phyloP scores from a whole-genome alignment of 192 early-diverging fungal genomes.

The Mortierella antarctica region DNA sequence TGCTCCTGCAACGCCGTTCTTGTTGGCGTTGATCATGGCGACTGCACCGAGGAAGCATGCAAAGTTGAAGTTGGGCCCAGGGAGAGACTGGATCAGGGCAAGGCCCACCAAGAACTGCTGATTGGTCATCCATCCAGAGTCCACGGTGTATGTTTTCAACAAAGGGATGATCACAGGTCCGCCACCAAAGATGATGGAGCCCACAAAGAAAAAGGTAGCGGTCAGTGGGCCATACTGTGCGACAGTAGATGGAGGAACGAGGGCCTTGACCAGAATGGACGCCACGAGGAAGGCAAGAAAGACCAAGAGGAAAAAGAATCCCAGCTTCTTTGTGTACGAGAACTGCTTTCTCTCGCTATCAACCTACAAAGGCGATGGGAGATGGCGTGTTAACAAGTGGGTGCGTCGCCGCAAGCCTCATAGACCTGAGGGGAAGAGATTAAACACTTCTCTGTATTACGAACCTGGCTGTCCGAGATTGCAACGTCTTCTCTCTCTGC shows the following conservation, averaged over 20 bases:
- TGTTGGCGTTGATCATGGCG: constrained; percentile 51
- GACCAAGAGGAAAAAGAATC: constrained; percentile 54
- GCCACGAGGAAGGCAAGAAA: constrained; percentile 63
- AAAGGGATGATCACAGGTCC: constrained; percentile 74
- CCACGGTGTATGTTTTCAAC: constrained; percentile 63
- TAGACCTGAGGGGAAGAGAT: too few species aligned
- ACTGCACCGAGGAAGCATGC: constrained; percentile 72
- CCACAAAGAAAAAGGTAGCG: constrained; percentile 66
- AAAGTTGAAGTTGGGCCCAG: constrained; percentile 78
- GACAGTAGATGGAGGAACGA: constrained; percentile 17
- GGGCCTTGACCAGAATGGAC: constrained; percentile 51
- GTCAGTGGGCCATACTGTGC: constrained; percentile 39
- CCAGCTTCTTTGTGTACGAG: constrained; percentile 49
- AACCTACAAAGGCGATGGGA: background rate
- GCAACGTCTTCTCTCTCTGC: background rate
- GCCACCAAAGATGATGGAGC: constrained; percentile 73
- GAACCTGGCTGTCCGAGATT: background rate
- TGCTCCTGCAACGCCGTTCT: constrained; percentile 57
- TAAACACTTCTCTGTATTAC: too few species aligned
- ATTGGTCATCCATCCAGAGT: constrained; percentile 63
- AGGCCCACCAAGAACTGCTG: constrained; percentile 72
- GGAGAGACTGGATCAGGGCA: constrained; percentile 67
- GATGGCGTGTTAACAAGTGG: background rate
- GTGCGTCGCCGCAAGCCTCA: too few species aligned
- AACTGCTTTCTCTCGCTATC: constrained; percentile 6